These are phyloP conservation scores for Saturnispora kantuleensis DNA, from an alignment of 805 yeast species.

Conservation along the genomic window DNA sequence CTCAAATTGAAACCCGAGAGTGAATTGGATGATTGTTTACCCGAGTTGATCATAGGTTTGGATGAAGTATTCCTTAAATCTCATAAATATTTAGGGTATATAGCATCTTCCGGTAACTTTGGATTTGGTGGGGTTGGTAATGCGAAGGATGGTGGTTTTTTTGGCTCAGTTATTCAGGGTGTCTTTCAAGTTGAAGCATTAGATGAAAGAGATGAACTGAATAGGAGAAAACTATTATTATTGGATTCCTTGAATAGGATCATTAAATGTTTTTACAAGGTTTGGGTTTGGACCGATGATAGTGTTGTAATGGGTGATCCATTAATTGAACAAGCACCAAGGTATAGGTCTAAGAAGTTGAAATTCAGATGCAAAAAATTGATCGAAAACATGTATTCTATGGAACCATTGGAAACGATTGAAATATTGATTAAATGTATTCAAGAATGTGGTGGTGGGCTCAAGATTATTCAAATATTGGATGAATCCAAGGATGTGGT, in stretches of 20 bases:
- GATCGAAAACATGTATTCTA: conserved; percentile 49
- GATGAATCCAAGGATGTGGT: conserved; percentile 77
- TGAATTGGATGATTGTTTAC: conserved; percentile 31
- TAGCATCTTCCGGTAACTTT: conserved; percentile 7
- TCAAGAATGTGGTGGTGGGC: conserved; percentile 17
- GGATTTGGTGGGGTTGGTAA: conserved; percentile 4
- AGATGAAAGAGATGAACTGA: conserved; percentile 37
- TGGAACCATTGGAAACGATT: conserved; percentile 66
- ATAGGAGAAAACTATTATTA: conserved; percentile 45
- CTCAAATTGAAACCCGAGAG: not conserved
- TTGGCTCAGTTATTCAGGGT: conserved; percentile 65
- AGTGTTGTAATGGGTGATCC: not conserved
- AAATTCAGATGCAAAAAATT: conserved; percentile 61
- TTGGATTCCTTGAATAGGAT: conserved; percentile 57
- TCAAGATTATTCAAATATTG: conserved; percentile 59
- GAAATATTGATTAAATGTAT: conserved; percentile 45
- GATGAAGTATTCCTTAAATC: conserved; percentile 55
- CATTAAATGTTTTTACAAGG: conserved; percentile 40
- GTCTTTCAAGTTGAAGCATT: conserved; percentile 69
- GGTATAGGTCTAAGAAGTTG: conserved; percentile 45
- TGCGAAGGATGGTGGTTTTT: conserved; percentile 32
- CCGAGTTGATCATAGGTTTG: conserved; percentile 43
- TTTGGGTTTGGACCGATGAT: conserved; percentile 41
- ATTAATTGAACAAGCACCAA: conserved; percentile 24
- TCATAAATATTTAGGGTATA: conserved; percentile 38